These are phyloP conservation scores for Penicillium sp. DNA, from an alignment of 2,329 filamentous ascomycete genomes.

Conservation along the genomic window DNA sequence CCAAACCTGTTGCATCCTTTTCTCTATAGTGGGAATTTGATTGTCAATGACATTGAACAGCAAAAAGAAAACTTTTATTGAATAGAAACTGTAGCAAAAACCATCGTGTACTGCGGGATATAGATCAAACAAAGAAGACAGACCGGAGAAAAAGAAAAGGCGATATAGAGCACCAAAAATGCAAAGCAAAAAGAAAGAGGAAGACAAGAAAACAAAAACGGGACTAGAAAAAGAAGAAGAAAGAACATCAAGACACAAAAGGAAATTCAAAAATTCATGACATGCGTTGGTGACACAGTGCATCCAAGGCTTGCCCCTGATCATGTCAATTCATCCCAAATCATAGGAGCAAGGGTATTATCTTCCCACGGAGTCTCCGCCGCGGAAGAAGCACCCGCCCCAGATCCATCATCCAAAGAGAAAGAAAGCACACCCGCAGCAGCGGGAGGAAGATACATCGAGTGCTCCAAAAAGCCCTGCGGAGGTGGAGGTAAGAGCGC, in stretches of 20 bases:
- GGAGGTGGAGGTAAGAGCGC: conserved; percentile 36
- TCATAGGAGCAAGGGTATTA: conserved; percentile 42
- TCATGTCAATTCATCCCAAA: conserved; percentile 41
- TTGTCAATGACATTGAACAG: neutral
- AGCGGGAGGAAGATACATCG: conserved; percentile 16
- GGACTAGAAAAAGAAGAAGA: neutral
- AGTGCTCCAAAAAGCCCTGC: conserved; percentile 27
- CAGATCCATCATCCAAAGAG: conserved; percentile 34
- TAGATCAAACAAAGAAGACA: conserved; percentile 10
- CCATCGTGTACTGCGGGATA: conserved; percentile 32
- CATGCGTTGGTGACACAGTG: neutral
- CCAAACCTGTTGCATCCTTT: neutral
- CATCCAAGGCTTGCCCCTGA: neutral
- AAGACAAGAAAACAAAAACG: too few species aligned
- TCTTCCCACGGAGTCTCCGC: conserved; percentile 36
- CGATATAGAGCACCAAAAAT: conserved; percentile 11
- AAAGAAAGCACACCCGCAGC: conserved; percentile 29
- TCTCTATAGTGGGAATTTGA: neutral
- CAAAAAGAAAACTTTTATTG: conserved; percentile 4
- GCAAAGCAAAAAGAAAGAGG: neutral
- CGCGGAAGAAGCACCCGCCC: conserved; percentile 14
- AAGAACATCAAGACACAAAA: neutral
- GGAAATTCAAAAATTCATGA: neutral
- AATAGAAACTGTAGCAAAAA: conserved; percentile 11
- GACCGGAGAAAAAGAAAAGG: neutral